A percentile compares a stretch with the other conserved stretches of the same genome.
Evolutionary conservation across 139 green algal genomes (phyloP).

Genomic region (Chlorella sorokiniana): DNA sequence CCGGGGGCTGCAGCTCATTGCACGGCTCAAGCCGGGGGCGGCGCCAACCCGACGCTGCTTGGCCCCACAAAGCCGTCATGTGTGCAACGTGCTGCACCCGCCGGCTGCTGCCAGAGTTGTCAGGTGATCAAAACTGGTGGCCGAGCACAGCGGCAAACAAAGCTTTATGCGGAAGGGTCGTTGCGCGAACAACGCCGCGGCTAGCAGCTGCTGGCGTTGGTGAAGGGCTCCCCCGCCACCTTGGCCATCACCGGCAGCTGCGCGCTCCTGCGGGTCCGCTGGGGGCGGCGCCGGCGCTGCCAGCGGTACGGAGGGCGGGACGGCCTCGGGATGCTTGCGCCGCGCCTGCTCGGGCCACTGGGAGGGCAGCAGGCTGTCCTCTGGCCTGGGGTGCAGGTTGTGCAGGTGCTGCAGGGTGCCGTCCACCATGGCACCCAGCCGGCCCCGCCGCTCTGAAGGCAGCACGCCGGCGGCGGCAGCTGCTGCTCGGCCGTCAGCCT

Average conservation of each 20-base stretch:
- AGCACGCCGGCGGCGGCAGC: neutral
- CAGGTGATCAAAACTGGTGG: too few species aligned
- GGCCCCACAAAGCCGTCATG: too few species aligned
- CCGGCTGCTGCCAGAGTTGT: too few species aligned
- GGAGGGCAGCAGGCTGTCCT: constrained; percentile 5
- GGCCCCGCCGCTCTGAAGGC: neutral
- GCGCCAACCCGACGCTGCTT: too few species aligned
- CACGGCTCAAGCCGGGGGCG: too few species aligned
- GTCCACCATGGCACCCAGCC: neutral
- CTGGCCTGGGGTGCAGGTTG: neutral
- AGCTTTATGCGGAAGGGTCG: too few species aligned
- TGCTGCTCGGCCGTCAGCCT: neutral
- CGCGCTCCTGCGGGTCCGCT: neutral
- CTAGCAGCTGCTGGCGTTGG: neutral
- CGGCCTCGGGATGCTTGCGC: too few species aligned
- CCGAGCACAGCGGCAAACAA: too few species aligned
- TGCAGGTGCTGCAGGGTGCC: neutral
- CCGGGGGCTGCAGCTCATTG: too few species aligned
- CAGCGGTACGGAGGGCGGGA: too few species aligned
- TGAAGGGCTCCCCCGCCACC: neutral
- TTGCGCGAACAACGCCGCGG: neutral
- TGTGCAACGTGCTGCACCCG: too few species aligned
- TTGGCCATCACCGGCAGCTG: neutral
- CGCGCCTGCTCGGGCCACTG: neutral
- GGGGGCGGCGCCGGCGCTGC: neutral